A percentile compares a stretch with the other conserved stretches of the same genome.
Evolutionary conservation across 2,329 filamentous ascomycete species (phyloP).

Genomic region (Alternaria sp.): DNA sequence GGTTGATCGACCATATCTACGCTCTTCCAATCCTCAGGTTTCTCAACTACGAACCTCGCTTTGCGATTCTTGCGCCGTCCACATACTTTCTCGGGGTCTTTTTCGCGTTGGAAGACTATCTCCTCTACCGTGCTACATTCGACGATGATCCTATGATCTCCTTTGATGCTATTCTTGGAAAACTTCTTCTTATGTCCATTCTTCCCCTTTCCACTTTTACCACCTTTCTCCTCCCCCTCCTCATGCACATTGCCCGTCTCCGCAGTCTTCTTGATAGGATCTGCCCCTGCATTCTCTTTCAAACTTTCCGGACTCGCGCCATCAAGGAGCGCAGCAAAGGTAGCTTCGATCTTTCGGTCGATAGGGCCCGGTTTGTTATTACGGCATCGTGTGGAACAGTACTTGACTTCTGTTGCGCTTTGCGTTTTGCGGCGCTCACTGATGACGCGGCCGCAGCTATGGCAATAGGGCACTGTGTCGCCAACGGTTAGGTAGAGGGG

Average conservation of each 20-base stretch:
- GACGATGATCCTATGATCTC: conserved; percentile 61
- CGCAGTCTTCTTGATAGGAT: conserved; percentile 1
- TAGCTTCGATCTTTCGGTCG: conserved; percentile 63
- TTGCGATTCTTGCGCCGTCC: conserved; percentile 59
- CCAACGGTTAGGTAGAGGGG: conserved; percentile 63
- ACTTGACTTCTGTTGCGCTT: conserved; percentile 57
- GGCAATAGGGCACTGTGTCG: conserved; percentile 64
- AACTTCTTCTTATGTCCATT: conserved; percentile 42
- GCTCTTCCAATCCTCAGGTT: conserved; percentile 53
- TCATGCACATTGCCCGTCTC: background rate
- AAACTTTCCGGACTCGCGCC: conserved; percentile 41
- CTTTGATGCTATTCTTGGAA: conserved; percentile 51
- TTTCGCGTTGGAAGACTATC: conserved; percentile 58
- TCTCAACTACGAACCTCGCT: conserved; percentile 51
- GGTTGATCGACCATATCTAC: conserved; percentile 56
- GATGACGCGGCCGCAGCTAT: conserved; percentile 66
- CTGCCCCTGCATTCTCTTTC: conserved; percentile 26
- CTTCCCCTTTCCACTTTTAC: conserved; percentile 14
- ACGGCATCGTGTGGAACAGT: conserved; percentile 66
- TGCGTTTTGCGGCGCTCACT: conserved; percentile 50
- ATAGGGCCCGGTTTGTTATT: conserved; percentile 60
- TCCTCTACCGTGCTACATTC: conserved; percentile 61
- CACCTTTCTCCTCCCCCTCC: background rate
- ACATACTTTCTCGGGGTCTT: conserved; percentile 57
- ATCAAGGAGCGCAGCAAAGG: conserved; percentile 56